Base-by-base conservation (phyloP, 345 rosid genomes). In the Brassica nigra region DNA sequence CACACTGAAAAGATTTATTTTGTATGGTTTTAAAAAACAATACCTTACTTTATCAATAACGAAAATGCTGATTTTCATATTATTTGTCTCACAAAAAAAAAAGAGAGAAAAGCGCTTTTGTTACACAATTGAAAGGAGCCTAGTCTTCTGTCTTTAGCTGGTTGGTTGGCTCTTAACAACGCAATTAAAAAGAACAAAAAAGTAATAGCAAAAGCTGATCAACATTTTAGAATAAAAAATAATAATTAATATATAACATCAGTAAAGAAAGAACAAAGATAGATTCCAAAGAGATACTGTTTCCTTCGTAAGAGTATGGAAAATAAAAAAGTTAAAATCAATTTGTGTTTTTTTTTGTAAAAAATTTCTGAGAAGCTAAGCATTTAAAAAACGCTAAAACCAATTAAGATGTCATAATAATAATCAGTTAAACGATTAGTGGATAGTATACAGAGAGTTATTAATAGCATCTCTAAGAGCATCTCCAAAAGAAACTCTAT, bases 201-300 rank as follows among this genome's bases (percentile, higher is more conserved):
- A 8, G 16, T 31, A n/a, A 71, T 54, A 49, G 54, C 66, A 63
- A 78, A 79, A 74, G 78, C 59, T 67, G 65, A 34, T 30, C 16
- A 44, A 9, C 4, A 34, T 31, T 73, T 68, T 27, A 62, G 70
- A 79, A 57, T 73, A 59, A 68, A 76, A 47, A 73, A 28, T 47
- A 59, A 42, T 34, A 54, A 27, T 11, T 36, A 62, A 16, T 59
- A 44, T 59, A 62, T 16, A 52, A 64, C 78, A 74, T 68, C 8
- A 61, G 4, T 36, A 68, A 74, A 74, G 55, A 77, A 77, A 62
- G 42, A 77, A 77, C 62, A 78, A 55, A 71, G 58, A 73, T 68
- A 79, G 78, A 74, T 75, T 70, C 79, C 80, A 75, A 76, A 70
- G 27, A 44, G 76, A 80, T 70, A 80, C 73, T 39, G 79, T 55